These are phyloP conservation scores for Alternaria sp. DNA, from an alignment of 2,329 filamentous ascomycete species.

Conservation along the genomic window DNA sequence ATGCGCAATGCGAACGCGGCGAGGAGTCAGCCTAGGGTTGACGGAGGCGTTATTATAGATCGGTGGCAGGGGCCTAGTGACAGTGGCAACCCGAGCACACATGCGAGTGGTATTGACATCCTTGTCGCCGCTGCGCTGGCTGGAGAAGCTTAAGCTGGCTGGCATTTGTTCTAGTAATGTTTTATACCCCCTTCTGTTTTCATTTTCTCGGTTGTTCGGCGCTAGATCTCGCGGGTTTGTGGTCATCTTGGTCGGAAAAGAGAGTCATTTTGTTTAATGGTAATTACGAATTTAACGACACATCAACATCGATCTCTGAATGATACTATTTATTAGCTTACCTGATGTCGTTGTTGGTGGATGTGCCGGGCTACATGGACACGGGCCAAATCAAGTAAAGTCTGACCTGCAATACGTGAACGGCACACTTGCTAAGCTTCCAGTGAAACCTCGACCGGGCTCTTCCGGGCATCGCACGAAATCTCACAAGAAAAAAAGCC, in stretches of 20 bases:
- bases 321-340: neutral
- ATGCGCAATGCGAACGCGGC: slow-evolving; percentile 43
- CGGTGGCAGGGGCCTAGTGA: slow-evolving; percentile 65
- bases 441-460: neutral
- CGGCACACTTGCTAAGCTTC: neutral
- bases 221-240: neutral
- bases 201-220: neutral
- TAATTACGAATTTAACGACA: neutral
- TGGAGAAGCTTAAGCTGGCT: neutral
- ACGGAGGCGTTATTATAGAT: slow-evolving; percentile 60
- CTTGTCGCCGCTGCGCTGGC: slow-evolving; percentile 59
- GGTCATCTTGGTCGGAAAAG: neutral
- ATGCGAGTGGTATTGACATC: slow-evolving; percentile 69
- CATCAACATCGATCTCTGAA: neutral
- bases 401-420: neutral
- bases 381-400: neutral
- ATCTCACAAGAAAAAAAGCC: neutral
- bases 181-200: slow-evolving; percentile 10
- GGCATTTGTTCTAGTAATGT: slow-evolving; percentile 1
- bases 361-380: neutral
- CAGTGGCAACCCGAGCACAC: slow-evolving; percentile 62
- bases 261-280: slow-evolving; percentile 2
- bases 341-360: neutral
- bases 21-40: slow-evolving; percentile 35
- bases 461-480: neutral